Base-by-base conservation (phyloP, 177 flowering plant species). In the Vitis hybrid region DNA sequence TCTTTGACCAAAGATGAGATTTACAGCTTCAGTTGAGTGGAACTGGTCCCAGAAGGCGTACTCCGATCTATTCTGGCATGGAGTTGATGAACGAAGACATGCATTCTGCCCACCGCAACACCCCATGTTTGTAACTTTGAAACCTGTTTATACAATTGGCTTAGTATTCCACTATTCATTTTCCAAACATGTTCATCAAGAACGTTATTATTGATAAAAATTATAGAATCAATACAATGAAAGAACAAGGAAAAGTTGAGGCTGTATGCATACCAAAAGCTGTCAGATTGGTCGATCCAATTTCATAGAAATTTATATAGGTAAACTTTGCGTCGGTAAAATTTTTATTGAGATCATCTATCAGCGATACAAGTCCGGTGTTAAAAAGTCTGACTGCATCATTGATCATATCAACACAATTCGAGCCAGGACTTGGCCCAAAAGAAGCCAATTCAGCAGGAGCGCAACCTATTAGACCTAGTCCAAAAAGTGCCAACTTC, bases 21-120 rank as follows among this genome's bases (percentile, higher is more conserved):
- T 87, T 2, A 65, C 82, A 10, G 69, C 77, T 45, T 81, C 88
- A 1, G 83, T 75, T 2, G 87, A 89, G 64, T 87, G 91, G 58
- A 79, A 78, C 2, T 74, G 64, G 65, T 87, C 91, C 86, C 83
- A 86, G 64, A 81, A 87, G 60, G 76, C 48, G 49, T 72, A 73
- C 51, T 60, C 31, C 2, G 29, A 67, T 64, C 87, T 71, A 51
- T 83, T 63, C 20, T n/a, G 10, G 69, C 89, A 86, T 20, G 89
- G 86, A 1, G 50, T 67, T 52, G 53, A 64, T 1, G 53, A 7
- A 9, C 82, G 86, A 16, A 64, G 76, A 33, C 83, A 78, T 13
- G 62, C 16, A 57, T 72, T 55, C 11, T 63, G 33, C 3, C 70
- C 69, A n/a, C 74, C 74, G 55, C 90, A 87, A 56, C 90, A 87